Evolutionary conservation across 129 eudicot genomes (phyloP).

Genomic region (sunflower (Helianthus annuus)): DNA sequence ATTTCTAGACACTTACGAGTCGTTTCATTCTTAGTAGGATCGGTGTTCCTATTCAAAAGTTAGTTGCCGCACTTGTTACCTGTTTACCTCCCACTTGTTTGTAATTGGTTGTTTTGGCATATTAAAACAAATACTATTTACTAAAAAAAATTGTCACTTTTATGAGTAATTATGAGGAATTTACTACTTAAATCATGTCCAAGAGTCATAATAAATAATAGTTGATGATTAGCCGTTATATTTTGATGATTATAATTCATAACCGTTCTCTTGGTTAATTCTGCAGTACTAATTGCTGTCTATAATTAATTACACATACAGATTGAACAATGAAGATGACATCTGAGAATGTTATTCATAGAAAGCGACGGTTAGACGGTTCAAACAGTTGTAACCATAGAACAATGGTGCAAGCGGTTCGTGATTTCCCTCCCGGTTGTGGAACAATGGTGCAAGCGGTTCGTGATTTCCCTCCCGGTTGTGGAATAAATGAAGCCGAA

Average conservation of each 20-base stretch:
- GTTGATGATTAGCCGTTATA: not conserved
- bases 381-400: not conserved
- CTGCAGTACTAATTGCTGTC: not conserved
- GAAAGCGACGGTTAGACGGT: not conserved
- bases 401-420: slow-evolving; percentile 10
- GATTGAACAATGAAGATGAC: slow-evolving; percentile 4
- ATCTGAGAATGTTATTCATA: not conserved
- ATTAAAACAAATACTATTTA: no score
- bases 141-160: no score
- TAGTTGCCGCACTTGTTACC: no score
- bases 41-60: no score
- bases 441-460: slow-evolving; percentile 7
- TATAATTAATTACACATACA: not conserved
- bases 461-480: slow-evolving; percentile 26
- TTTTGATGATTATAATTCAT: slow-evolving; percentile 18
- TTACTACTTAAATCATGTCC: slow-evolving; percentile 9
- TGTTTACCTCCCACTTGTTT: no score
- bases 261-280: slow-evolving; percentile 11
- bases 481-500: slow-evolving; percentile 9
- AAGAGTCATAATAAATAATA: not conserved
- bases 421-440: slow-evolving; percentile 25
- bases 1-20: no score
- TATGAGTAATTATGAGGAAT: not conserved
- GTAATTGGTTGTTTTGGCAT: no score
- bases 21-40: no score